Percentiles rank a stretch among this genome's conserved stretches.
Conservation (phyloP, 306 rosid genomes). For the Abrus pulchellus region DNA sequence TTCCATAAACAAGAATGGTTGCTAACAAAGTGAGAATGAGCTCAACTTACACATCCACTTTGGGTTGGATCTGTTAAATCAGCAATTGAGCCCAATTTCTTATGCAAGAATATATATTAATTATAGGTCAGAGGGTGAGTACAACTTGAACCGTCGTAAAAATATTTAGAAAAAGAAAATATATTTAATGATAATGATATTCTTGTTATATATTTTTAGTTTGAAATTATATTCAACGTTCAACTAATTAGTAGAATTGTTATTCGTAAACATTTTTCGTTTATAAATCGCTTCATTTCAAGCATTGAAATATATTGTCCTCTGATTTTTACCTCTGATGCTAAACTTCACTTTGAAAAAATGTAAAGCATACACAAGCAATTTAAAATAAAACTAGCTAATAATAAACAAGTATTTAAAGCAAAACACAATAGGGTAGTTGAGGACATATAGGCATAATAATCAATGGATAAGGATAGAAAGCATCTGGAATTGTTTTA, state of each 20-base stretch:
- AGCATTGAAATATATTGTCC: not conserved
- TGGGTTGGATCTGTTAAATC: not conserved
- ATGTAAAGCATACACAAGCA: not conserved
- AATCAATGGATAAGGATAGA: slow-evolving; percentile 7
- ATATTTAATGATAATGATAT: not conserved
- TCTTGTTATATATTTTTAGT: too few species aligned
- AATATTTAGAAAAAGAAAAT: not conserved
- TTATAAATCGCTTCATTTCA: not conserved
- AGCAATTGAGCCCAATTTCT: slow-evolving; percentile 22
- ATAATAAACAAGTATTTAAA: not conserved
- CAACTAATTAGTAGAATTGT: not conserved
- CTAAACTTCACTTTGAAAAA: not conserved
- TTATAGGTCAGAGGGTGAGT: not conserved
- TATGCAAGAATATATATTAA: not conserved
- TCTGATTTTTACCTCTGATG: too few species aligned
- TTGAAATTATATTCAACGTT: too few species aligned
- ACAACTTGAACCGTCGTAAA: not conserved
- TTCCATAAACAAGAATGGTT: not conserved
- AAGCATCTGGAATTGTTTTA: not conserved
- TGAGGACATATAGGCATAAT: not conserved
- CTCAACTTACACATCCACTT: not conserved
- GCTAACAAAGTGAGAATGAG: slow-evolving; percentile 30
- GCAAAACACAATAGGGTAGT: slow-evolving; percentile 11
- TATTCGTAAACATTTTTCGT: not conserved
- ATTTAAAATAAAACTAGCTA: not conserved